Conservation (phyloP, 208 protist genomes). For the Crithidia bombi region DNA sequence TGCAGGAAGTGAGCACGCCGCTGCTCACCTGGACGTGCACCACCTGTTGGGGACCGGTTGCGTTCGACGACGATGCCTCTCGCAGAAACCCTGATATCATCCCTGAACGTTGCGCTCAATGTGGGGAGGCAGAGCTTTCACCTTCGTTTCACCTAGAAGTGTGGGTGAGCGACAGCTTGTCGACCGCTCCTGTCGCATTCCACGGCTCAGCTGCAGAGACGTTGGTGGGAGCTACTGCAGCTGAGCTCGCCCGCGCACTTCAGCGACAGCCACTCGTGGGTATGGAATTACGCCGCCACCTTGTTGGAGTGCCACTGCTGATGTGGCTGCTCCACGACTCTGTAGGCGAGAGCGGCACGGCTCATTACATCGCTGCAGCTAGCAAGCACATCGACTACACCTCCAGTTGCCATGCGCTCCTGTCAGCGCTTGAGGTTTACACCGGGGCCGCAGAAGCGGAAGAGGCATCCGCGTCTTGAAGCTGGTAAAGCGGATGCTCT, state of each 20-base stretch:
- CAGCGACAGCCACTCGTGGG: neutral
- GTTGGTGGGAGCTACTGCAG: conserved; percentile 35
- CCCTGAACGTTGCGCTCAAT: conserved; percentile 25
- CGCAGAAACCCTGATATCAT: conserved; percentile 6
- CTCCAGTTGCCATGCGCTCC: conserved; percentile 33
- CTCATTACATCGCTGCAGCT: conserved; percentile 29
- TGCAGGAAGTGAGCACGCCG: conserved; percentile 16
- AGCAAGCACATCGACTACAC: conserved; percentile 55
- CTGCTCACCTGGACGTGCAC: conserved; percentile 22
- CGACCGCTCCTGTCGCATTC: conserved; percentile 22
- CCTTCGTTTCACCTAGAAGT: conserved; percentile 33
- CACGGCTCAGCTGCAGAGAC: conserved; percentile 37
- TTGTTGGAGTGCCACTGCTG: conserved; percentile 56
- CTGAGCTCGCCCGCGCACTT: conserved; percentile 13
- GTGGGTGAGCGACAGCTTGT: conserved; percentile 53
- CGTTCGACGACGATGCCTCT: neutral
- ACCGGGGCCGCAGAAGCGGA: neutral
- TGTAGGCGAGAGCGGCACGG: neutral
- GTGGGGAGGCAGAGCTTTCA: conserved; percentile 23
- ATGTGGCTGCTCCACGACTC: conserved; percentile 44
- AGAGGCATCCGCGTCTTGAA: neutral
- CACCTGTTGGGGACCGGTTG: neutral
- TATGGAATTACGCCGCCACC: conserved; percentile 1
- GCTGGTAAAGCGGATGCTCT: too few relatives aligned
- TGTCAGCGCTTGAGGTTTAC: conserved; percentile 40